Evolutionary conservation across 352 stramenopile species (phyloP), one percentile per base, ranked within the genome.

Genomic region (Phytophthora rubi): DNA sequence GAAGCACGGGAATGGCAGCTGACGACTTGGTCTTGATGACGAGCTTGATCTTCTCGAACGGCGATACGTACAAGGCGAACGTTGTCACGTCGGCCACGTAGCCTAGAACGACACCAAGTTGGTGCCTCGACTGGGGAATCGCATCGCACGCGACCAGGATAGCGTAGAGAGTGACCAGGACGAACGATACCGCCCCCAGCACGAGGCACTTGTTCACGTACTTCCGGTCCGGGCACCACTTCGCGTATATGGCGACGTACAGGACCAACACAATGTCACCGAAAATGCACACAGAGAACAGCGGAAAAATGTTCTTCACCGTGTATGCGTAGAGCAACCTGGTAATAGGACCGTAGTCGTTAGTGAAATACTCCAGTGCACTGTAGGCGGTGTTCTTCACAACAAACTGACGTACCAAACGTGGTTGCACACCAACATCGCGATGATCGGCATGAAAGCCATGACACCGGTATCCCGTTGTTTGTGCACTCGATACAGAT

Each of bases 1-100:
- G 80, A n/a, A 75, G n/a, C n/a, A 87, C 75, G 3, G 73, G 73
- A 32, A 92, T 88, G 3, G 76, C 82, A 60, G 71, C 61, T 2
- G 72, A 67, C 4, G 63, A 76, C 51, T 76, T 79, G 32, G 63
- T 73, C 28, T 52, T 23, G 15, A 76, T 44, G 21, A 76, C 68
- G 32, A 69, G 68, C 35, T 73, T 69, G 33, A 76, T 30, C 48
- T 71, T 76, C 59, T 76, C 72, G 32, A 79, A 69, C 12, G 63
- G 71, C 21, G 77, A 78, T 12, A 71, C 13, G 48, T 63, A 78
- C 54, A 84, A 59, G 10, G 49, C 59, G 48, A 82, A 63, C 7
- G 59, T 80, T 12, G 54, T 42, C n/a, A 26, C 72, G 18, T 66
- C 56, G 3, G 59, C 68, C 8, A 79, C 26, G 30, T 79, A 76